phyloP scores from a whole-genome alignment of 441 rosid species.

The Omphalea diandra region DNA sequence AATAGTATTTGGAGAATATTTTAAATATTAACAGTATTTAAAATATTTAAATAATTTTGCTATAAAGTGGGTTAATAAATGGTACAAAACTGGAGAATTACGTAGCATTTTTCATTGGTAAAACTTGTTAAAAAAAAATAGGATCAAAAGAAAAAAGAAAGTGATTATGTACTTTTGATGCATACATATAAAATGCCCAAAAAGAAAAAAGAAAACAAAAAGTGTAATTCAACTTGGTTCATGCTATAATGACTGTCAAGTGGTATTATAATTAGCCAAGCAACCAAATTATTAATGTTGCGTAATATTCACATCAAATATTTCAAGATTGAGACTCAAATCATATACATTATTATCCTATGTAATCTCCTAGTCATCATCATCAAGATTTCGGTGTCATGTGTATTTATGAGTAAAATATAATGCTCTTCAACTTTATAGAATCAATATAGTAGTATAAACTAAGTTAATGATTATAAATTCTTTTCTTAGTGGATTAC shows the following conservation, averaged over 20 bases:
- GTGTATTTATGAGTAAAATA: neutral
- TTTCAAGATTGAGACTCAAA: neutral
- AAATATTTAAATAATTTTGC: no score
- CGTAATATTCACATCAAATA: constrained; percentile 6
- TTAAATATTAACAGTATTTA: no score
- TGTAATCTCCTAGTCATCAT: neutral
- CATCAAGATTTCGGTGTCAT: neutral
- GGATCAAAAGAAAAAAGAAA: constrained; percentile 8
- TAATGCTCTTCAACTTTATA: neutral
- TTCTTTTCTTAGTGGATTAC: neutral
- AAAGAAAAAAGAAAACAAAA: neutral
- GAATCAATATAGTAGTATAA: neutral
- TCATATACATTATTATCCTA: neutral
- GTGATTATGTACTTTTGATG: constrained; percentile 4
- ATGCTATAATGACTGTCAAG: constrained; percentile 9
- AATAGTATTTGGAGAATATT: no score
- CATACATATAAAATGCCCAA: no score
- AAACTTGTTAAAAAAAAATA: constrained; percentile 9
- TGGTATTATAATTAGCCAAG: neutral
- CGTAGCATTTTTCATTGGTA: no score
- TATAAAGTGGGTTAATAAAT: no score
- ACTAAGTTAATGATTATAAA: neutral
- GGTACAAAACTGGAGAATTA: no score
- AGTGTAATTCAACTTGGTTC: neutral
- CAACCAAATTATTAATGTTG: constrained; percentile 12